A percentile compares a stretch with the other conserved stretches of the same genome.
phyloP scores from a whole-genome alignment of 2,329 filamentous ascomycete species.

The Colletotrichum orchidophilum region DNA sequence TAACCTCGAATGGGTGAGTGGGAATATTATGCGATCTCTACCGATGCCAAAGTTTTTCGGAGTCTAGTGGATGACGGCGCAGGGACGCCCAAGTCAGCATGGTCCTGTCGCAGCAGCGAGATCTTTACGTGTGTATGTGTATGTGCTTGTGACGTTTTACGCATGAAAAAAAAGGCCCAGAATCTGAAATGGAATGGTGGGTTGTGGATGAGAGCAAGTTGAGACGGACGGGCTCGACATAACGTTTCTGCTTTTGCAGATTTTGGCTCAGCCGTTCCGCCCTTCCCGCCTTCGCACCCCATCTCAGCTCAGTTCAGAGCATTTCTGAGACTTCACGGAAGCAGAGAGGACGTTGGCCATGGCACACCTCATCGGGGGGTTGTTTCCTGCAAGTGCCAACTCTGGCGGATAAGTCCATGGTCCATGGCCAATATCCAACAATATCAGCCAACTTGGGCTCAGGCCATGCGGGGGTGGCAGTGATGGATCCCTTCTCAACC shows the following conservation, averaged over 20 bases:
- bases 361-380: background rate
- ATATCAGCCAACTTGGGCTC: constrained; percentile 12
- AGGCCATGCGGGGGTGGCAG: constrained; percentile 13
- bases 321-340: background rate
- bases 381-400: constrained; percentile 21
- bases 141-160: background rate
- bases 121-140: background rate
- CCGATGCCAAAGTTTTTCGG: background rate
- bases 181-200: background rate
- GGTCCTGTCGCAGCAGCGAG: background rate
- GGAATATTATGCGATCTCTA: constrained; percentile 21
- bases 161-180: background rate
- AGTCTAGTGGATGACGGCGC: constrained; percentile 1
- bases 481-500: background rate
- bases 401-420: constrained; percentile 13
- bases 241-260: background rate
- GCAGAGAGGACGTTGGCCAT: background rate
- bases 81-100: background rate
- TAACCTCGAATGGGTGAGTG: constrained; percentile 3
- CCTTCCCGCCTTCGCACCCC: constrained; percentile 12
- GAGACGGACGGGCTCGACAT: constrained; percentile 11
- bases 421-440: constrained; percentile 6
- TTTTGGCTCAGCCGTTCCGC: constrained; percentile 22
- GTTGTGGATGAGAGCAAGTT: background rate
- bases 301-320: constrained; percentile 8